Conservation (phyloP, 2,329 filamentous ascomycete genomes). For the Orbilia brochopaga region DNA sequence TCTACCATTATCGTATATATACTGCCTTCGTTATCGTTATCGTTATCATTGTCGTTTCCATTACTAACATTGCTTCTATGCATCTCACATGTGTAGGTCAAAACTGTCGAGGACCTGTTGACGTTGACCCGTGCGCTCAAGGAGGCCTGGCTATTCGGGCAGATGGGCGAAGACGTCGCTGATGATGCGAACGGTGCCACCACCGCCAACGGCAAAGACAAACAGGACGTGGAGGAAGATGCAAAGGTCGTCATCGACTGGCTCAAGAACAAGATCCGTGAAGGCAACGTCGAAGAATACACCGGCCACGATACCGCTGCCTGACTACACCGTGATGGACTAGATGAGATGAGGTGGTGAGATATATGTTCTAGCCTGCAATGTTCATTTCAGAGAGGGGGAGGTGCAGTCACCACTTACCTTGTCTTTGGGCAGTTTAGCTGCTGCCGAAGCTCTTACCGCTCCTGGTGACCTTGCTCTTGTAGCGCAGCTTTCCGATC, state of each 20-base stretch:
- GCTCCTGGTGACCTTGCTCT: constrained; percentile 18
- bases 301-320: neutral
- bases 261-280: constrained; percentile 34
- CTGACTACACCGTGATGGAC: neutral
- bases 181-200: constrained; percentile 60
- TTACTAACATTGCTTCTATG: constrained; percentile 6
- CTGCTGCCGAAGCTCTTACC: constrained; percentile 7
- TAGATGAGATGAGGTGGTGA: neutral
- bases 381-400: neutral
- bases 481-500: neutral
- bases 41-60: constrained; percentile 1
- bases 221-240: constrained; percentile 58
- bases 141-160: constrained; percentile 71
- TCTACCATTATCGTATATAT: neutral
- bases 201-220: constrained; percentile 56
- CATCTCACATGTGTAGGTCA: constrained; percentile 60
- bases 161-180: constrained; percentile 59
- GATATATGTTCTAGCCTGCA: neutral
- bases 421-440: neutral
- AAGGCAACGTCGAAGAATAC: constrained; percentile 12
- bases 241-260: constrained; percentile 48
- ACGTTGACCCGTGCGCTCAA: constrained; percentile 68
- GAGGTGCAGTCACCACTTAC: neutral
- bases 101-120: constrained; percentile 68
- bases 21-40: neutral